A percentile compares a stretch with the other conserved stretches of the same genome.
Conservation (phyloP, 169 alveolate species). For the Amoebophrya sp. region DNA sequence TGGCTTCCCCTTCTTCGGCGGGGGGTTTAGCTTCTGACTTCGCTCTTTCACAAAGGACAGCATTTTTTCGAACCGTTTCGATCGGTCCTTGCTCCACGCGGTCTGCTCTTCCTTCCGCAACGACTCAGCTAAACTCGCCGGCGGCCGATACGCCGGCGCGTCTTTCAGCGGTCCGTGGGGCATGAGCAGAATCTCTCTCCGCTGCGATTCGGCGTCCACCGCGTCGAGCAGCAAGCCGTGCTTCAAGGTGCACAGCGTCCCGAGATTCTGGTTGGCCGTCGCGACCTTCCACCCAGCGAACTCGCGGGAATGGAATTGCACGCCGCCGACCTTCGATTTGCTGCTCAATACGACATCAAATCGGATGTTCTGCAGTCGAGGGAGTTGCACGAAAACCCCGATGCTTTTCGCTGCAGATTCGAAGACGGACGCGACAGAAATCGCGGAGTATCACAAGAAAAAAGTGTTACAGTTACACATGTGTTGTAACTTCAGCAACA, state of each 20-base stretch:
- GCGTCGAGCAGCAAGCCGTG: slow-evolving; percentile 31
- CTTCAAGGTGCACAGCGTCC: background rate
- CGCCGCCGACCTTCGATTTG: background rate
- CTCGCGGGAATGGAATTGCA: slow-evolving; percentile 12
- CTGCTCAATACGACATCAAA: background rate
- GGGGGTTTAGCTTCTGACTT: too few species aligned
- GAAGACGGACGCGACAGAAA: background rate
- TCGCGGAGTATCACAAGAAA: too few species aligned
- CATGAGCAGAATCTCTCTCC: background rate
- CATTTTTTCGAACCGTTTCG: too few species aligned
- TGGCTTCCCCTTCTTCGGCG: too few species aligned
- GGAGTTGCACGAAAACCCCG: background rate
- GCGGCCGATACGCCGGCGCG: background rate
- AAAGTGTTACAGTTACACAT: too few species aligned
- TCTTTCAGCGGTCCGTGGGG: background rate
- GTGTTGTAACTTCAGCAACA: too few species aligned
- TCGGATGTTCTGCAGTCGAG: background rate
- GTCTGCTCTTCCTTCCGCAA: background rate
- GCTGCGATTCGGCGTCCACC: background rate
- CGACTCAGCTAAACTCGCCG: background rate
- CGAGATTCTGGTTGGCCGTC: slow-evolving; percentile 26
- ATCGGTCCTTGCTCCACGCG: too few species aligned
- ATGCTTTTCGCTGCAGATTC: background rate
- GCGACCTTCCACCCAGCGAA: background rate
- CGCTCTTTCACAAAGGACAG: too few species aligned